Evolutionary conservation across 2,329 filamentous ascomycete species (phyloP).

Genomic region (Huntiella moniliformis): DNA sequence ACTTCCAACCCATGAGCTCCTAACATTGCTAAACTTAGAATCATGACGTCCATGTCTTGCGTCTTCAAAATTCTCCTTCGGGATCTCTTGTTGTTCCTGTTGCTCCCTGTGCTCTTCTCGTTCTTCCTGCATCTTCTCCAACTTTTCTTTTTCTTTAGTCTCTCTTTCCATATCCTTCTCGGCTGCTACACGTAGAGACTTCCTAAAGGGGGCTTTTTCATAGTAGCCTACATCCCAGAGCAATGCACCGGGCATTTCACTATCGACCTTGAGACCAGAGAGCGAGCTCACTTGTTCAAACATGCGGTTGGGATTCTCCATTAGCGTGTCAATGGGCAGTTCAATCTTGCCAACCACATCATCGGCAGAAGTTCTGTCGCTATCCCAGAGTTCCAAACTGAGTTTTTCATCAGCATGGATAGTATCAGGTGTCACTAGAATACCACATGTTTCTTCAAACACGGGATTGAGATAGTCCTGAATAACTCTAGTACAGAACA

Average conservation of each 20-base stretch:
- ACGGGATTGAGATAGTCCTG: slow-evolving; percentile 85
- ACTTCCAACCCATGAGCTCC: neutral
- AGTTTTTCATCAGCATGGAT: slow-evolving; percentile 89
- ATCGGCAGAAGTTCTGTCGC: slow-evolving; percentile 76
- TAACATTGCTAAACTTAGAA: slow-evolving; percentile 3
- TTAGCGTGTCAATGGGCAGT: slow-evolving; percentile 82
- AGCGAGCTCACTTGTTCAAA: slow-evolving; percentile 75
- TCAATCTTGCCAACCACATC: slow-evolving; percentile 93
- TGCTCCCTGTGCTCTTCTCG: neutral
- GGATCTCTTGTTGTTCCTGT: neutral
- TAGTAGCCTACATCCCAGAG: slow-evolving; percentile 97
- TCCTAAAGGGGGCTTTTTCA: slow-evolving; percentile 71
- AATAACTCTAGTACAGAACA: slow-evolving; percentile 93
- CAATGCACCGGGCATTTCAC: slow-evolving; percentile 77
- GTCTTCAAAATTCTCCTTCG: neutral
- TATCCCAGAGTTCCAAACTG: slow-evolving; percentile 91
- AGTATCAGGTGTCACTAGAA: slow-evolving; percentile 73
- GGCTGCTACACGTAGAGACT: slow-evolving; percentile 58
- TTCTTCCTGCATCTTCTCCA: slow-evolving; percentile 2
- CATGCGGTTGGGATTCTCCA: slow-evolving; percentile 81
- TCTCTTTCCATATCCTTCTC: slow-evolving; percentile 38
- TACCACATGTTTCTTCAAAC: slow-evolving; percentile 72
- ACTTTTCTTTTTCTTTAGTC: slow-evolving; percentile 8
- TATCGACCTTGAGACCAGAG: slow-evolving; percentile 63
- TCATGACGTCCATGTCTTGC: slow-evolving; percentile 7